Base-by-base conservation (phyloP, 352 stramenopile genomes). In the Phytophthora palmivora region DNA sequence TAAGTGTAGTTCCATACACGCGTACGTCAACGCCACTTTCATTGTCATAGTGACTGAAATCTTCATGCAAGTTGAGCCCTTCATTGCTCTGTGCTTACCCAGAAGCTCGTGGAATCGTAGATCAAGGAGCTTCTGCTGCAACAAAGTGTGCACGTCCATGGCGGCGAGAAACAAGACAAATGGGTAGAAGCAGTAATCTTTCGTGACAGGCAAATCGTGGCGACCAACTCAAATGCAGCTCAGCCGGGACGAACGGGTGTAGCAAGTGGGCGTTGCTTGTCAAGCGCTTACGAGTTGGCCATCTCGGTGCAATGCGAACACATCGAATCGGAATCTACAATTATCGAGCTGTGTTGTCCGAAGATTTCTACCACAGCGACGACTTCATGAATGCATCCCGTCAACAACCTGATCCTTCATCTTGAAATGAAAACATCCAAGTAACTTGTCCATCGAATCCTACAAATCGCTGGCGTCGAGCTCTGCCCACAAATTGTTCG, bases 391-490 rank as follows among this genome's bases (percentile, higher is more conserved):
- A 28, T 28, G 24, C 24, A 28, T 28, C 24, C 24, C 24, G 24
- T 28, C 24, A 28, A 28, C 24, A 28, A 28, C 24, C 24, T 6
- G 24, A 28, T 28, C 24, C 3, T 28, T 28, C 24, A 28, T 28
- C 24, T 28, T 28, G 24, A 28, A 28, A 6, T 28, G 24, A 28
- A n/a, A n/a, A n/a, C n/a, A n/a, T n/a, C n/a, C n/a, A n/a, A n/a
- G n/a, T n/a, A n/a, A n/a, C n/a, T n/a, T n/a, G n/a, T n/a, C n/a
- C n/a, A n/a, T n/a, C 24, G 24, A 53, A 58, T 58, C 43, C 51
- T 50, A 52, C 51, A 63, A 69, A 69, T 63, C 60, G 24, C 38
- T 53, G 52, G 22, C 37, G 52, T 39, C 19, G 24, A 11, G n/a
- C 16, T 46, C 42, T 11, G 37, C 4, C 44, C 44, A 50, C 26